phyloP scores from a whole-genome alignment of 1,284 basidiomycete species.

The Heterobasidion irregulare region DNA sequence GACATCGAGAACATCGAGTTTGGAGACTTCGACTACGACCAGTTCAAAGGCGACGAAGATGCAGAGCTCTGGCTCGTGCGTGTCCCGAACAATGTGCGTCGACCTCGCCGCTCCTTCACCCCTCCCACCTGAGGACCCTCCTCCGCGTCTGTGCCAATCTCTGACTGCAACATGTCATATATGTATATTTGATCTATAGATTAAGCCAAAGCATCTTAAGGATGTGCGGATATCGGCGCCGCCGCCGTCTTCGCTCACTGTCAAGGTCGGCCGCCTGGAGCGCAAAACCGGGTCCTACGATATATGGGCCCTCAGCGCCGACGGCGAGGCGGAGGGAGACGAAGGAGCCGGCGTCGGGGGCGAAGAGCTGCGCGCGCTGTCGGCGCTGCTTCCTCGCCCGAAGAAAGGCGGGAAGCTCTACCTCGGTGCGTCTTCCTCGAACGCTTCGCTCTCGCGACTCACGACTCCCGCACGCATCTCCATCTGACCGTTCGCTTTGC shows the following conservation, averaged over 20 bases:
- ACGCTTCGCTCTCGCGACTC: too few species aligned
- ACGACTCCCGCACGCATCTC: too few species aligned
- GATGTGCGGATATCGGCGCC: constrained; percentile 37
- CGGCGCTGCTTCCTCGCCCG: constrained; percentile 56
- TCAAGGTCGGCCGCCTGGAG: constrained; percentile 36
- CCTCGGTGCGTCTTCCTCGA: constrained; percentile 32
- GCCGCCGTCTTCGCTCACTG: constrained; percentile 20
- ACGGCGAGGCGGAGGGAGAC: constrained; percentile 13
- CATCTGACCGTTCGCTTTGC: background rate
- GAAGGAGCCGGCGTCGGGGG: constrained; percentile 28
- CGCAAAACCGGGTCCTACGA: constrained; percentile 51
- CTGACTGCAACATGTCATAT: too few species aligned
- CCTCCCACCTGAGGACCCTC: background rate
- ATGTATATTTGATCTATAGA: constrained; percentile 30
- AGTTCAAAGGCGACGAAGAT: constrained; percentile 42
- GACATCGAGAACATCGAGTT: constrained; percentile 34
- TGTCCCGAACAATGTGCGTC: constrained; percentile 52
- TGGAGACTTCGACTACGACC: constrained; percentile 61
- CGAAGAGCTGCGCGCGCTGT: constrained; percentile 53
- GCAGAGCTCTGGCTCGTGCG: constrained; percentile 65
- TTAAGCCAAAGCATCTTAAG: constrained; percentile 56
- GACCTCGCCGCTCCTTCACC: background rate
- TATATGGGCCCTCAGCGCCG: constrained; percentile 41
- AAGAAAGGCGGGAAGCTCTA: constrained; percentile 52
- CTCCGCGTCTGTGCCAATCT: too few species aligned